A percentile compares a stretch with the other conserved stretches of the same genome.
Evolutionary conservation across 2,329 filamentous ascomycete species (phyloP).

Genomic region (Xylaria sp.): DNA sequence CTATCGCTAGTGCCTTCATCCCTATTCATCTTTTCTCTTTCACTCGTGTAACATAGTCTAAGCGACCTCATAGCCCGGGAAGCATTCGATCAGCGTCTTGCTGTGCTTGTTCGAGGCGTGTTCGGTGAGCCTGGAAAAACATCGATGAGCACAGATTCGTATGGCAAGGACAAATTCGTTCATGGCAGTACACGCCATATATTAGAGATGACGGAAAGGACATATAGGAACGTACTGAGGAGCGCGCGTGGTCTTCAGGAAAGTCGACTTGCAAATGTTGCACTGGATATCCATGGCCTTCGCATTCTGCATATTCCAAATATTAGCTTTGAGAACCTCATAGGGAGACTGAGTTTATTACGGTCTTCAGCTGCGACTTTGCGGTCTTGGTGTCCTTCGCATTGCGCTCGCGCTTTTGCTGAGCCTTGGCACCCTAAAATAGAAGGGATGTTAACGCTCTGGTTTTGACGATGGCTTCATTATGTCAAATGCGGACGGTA

Average conservation of each 20-base stretch:
- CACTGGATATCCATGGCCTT: constrained; percentile 82
- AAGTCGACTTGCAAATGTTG: constrained; percentile 79
- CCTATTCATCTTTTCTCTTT: constrained; percentile 4
- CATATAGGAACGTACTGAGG: constrained; percentile 66
- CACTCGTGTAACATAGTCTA: constrained; percentile 25
- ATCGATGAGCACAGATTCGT: constrained; percentile 21
- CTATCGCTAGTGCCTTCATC: constrained; percentile 32
- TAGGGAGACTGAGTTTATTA: constrained; percentile 55
- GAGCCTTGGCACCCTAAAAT: constrained; percentile 70
- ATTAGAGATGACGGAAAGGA: constrained; percentile 7
- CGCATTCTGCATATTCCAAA: constrained; percentile 65
- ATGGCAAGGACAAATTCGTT: not conserved
- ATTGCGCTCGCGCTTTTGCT: constrained; percentile 79
- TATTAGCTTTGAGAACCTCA: not conserved
- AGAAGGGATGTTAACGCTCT: constrained; percentile 31
- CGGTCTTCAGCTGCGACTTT: constrained; percentile 76
- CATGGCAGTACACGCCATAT: not conserved
- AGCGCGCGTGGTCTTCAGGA: constrained; percentile 80
- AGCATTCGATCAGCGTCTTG: constrained; percentile 78
- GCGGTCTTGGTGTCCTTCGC: constrained; percentile 68
- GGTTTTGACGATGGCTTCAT: not conserved
- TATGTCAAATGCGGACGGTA: not conserved
- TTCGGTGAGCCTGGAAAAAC: constrained; percentile 66
- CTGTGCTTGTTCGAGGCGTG: constrained; percentile 82
- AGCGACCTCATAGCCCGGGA: constrained; percentile 61